A percentile compares a stretch with the other conserved stretches of the same genome.
These are phyloP conservation scores for Colletotrichum karsti DNA, from an alignment of 2,329 filamentous ascomycete species.

Conservation along the genomic window DNA sequence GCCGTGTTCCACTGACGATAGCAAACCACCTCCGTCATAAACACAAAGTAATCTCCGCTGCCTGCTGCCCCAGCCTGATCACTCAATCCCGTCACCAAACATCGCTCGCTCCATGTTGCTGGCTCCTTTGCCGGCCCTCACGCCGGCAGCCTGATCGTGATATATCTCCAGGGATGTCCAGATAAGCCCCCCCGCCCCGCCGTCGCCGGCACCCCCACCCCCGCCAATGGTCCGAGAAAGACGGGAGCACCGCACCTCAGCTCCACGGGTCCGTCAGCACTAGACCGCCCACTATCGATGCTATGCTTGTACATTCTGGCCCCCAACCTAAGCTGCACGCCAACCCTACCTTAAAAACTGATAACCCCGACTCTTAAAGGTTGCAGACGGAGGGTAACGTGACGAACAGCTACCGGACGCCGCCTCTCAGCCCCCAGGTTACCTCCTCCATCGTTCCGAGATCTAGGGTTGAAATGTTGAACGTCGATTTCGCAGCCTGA, in stretches of 20 bases:
- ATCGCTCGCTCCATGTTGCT: neutral
- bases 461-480: neutral
- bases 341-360: neutral
- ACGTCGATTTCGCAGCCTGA: no score
- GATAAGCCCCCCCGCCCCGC: neutral
- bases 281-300: neutral
- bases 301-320: neutral
- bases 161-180: neutral
- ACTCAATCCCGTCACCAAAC: no score
- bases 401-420: neutral
- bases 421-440: neutral
- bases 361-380: neutral
- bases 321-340: neutral
- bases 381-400: neutral
- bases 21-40: neutral
- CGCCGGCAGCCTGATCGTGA: neutral
- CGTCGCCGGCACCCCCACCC: neutral
- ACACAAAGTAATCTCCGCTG: no score
- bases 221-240: neutral
- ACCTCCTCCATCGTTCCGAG: neutral
- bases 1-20: neutral
- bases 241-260: neutral
- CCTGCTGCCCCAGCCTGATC: neutral
- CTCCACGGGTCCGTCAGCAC: neutral
- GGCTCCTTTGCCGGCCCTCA: neutral